Evolutionary conservation across 2,329 filamentous ascomycete species (phyloP).

Genomic region (Botrytis elliptica): DNA sequence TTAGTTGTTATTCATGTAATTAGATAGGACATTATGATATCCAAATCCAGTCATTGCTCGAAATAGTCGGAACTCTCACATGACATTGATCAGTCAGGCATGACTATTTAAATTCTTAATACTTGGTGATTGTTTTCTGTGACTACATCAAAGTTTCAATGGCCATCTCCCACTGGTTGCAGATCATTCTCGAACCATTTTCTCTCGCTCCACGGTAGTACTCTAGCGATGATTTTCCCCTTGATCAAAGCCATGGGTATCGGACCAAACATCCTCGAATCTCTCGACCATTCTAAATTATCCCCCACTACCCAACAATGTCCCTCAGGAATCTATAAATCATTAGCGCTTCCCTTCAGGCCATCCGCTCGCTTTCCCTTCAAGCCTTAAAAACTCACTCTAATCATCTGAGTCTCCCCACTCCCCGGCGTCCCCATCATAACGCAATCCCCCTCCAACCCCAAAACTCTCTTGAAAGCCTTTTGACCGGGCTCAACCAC

Average conservation of each 20-base stretch:
- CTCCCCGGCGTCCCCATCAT: constrained; percentile 58
- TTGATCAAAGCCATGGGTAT: constrained; percentile 80
- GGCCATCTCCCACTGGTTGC: constrained; percentile 31
- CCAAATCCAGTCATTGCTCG: constrained; percentile 27
- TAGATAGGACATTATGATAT: constrained; percentile 41
- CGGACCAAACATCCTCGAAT: constrained; percentile 84
- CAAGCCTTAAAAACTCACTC: constrained; percentile 42
- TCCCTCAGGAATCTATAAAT: constrained; percentile 72
- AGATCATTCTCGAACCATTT: constrained; percentile 51
- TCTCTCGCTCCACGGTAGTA: constrained; percentile 52
- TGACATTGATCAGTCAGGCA: background rate
- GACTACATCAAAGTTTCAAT: background rate
- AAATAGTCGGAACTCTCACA: background rate
- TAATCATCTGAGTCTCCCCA: constrained; percentile 53
- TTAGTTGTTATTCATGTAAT: constrained; percentile 39
- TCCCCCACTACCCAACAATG: constrained; percentile 93
- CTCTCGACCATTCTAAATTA: constrained; percentile 78
- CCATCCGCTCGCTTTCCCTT: background rate
- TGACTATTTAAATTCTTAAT: too few species aligned
- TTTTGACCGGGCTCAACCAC: constrained; percentile 60
- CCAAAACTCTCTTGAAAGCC: constrained; percentile 67
- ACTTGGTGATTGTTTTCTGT: background rate
- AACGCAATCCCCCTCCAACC: constrained; percentile 62
- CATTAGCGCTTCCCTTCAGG: background rate
- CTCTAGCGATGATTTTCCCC: constrained; percentile 72